Percentiles rank a stretch among this genome's conserved stretches.
phyloP scores from a whole-genome alignment of 169 alveolate genomes.

The Plasmodium malariae region DNA sequence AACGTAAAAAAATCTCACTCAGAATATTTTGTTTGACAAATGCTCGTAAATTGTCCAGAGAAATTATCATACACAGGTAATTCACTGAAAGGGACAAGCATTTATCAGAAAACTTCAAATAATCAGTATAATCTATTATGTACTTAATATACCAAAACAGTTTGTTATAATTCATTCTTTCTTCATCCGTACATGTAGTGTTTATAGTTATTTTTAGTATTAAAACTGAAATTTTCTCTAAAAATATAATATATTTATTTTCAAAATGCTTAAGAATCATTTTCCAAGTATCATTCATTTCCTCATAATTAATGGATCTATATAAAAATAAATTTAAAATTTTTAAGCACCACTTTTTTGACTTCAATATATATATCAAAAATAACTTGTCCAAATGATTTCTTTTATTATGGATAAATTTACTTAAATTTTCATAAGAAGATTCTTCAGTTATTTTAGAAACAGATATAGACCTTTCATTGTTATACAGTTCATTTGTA shows the following conservation, averaged over 20 bases:
- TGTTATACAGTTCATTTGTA: not conserved
- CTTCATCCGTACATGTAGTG: slow-evolving; percentile 49
- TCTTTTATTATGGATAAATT: slow-evolving; percentile 18
- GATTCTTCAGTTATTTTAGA: slow-evolving; percentile 63
- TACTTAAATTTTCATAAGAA: slow-evolving; percentile 65
- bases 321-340: slow-evolving; percentile 64
- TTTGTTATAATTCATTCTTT: slow-evolving; percentile 15
- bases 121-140: slow-evolving; percentile 46
- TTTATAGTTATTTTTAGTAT: slow-evolving; percentile 57
- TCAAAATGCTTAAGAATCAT: slow-evolving; percentile 39
- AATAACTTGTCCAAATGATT: slow-evolving; percentile 35
- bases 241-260: slow-evolving; percentile 46
- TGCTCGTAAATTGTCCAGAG: slow-evolving; percentile 33
- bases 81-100: slow-evolving; percentile 41
- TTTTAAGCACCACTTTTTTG: slow-evolving; percentile 68
- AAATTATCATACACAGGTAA: slow-evolving; percentile 48
- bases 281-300: slow-evolving; percentile 71
- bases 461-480: slow-evolving; percentile 22
- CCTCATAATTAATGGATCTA: slow-evolving; percentile 58
- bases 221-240: slow-evolving; percentile 55
- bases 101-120: slow-evolving; percentile 49
- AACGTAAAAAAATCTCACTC: slow-evolving; percentile 36
- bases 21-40: slow-evolving; percentile 63
- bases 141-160: slow-evolving; percentile 49
- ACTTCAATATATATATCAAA: slow-evolving; percentile 28